Base-by-base conservation (phyloP, 257 asterid genomes). In the Solanum appendiculatum region DNA sequence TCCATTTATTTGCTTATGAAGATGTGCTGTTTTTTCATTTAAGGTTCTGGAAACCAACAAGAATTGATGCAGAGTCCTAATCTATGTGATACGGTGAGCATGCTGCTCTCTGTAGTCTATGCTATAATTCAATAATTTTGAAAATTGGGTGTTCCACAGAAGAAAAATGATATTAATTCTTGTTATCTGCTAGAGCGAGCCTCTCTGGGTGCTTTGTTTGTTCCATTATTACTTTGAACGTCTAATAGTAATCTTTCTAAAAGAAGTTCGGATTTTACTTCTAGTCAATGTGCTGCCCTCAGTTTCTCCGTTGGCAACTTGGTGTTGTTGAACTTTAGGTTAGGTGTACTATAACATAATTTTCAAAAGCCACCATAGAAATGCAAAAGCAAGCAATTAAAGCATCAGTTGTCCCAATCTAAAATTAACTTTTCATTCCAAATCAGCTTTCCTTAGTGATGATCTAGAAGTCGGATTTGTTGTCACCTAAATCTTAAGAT, bases 1-100 rank as follows among this genome's bases (percentile, higher is more conserved):
- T 81, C 85, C 68, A 69, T 74, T 29, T 72, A 82, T 27, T 68
- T 86, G 63, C 78, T 75, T 82, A 48, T 39, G 44, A 84, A 88
- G 84, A 88, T 81, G 80, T 90, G 88, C 34, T 85, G 73, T 81
- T 48, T 44, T 81, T 48, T 63, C 16, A 82, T 90, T 89, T 81
- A 93, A 94, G 98, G 92, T 88, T 90, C 92, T 70, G 82, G 75
- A 54, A 88, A 91, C 63, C 92, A 91, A 87, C 88, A 72, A 56
- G 86, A 90, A 64, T 83, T 90, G 40, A 82, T 84, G 58, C 75
- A 83, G 51, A 87, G 69, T 37, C 78, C 92, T 86, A 69, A 82
- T 37, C 75, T 29, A 82, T 63, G 23, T 87, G 89, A 74, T 51
- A 13, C 13, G 40, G 93, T 91, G 84, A 88, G 91, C 81, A 18